phyloP scores from a whole-genome alignment of 495 filamentous ascomycete genomes.

The Beverwykella pulmonaria region DNA sequence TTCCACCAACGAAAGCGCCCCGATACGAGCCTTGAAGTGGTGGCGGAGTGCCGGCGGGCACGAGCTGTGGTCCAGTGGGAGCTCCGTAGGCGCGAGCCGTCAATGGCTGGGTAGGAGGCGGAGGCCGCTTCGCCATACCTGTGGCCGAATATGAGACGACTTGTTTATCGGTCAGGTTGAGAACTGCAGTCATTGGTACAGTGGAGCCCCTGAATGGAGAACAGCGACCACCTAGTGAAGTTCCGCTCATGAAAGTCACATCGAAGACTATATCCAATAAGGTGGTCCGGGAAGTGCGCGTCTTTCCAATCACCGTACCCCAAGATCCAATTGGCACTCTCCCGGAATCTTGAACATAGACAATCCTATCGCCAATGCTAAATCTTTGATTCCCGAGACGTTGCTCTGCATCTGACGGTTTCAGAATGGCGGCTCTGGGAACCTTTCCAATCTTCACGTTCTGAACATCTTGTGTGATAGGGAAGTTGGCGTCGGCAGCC shows the following conservation, averaged over 20 bases:
- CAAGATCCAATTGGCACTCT: constrained; percentile 91
- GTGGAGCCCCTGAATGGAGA: constrained; percentile 96
- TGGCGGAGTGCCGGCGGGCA: constrained; percentile 66
- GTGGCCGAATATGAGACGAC: constrained; percentile 75
- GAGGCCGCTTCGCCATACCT: constrained; percentile 53
- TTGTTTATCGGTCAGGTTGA: constrained; percentile 84
- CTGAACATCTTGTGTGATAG: constrained; percentile 56
- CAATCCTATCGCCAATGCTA: constrained; percentile 81
- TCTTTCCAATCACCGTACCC: constrained; percentile 92
- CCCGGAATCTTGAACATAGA: constrained; percentile 90
- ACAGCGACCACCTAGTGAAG: constrained; percentile 82
- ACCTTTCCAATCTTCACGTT: constrained; percentile 70
- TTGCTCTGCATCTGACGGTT: constrained; percentile 89
- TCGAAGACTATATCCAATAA: constrained; percentile 94
- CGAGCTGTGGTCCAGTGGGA: constrained; percentile 62
- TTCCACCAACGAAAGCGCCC: constrained; percentile 61
- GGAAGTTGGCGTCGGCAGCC: constrained; percentile 64
- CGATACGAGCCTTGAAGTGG: constrained; percentile 73
- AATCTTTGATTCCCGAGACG: constrained; percentile 85
- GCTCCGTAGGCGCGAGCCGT: constrained; percentile 56
- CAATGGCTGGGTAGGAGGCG: constrained; percentile 59
- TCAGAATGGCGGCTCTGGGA: constrained; percentile 82
- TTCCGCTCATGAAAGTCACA: constrained; percentile 92
- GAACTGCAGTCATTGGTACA: constrained; percentile 75
- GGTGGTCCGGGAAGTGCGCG: constrained; percentile 74